Evolutionary conservation across 352 stramenopile species (phyloP).

Genomic region (Phytopythium ostracodes): DNA sequence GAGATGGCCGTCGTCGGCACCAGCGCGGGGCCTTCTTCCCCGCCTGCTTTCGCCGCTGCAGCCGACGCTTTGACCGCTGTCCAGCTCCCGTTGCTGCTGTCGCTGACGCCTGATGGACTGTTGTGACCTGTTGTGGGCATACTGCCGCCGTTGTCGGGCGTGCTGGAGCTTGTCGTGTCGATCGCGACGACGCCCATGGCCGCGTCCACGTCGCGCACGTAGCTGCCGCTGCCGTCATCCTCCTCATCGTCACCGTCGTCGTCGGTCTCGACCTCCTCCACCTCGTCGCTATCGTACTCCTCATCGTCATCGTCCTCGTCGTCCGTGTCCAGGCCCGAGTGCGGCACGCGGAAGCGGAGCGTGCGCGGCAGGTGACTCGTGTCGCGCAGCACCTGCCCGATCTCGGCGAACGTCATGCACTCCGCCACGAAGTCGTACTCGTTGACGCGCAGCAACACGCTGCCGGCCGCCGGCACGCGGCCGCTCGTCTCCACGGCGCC

Average conservation of each 20-base stretch:
- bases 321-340: slow-evolving; percentile 10
- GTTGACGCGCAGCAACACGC: slow-evolving; percentile 56
- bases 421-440: slow-evolving; percentile 46
- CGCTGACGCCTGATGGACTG: slow-evolving; percentile 5
- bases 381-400: slow-evolving; percentile 55
- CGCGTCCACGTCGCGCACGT: slow-evolving; percentile 9
- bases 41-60: neutral
- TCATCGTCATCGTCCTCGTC: slow-evolving; percentile 11
- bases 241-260: neutral
- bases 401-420: slow-evolving; percentile 45
- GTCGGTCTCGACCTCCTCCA: slow-evolving; percentile 8
- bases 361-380: slow-evolving; percentile 42
- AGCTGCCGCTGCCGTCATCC: neutral
- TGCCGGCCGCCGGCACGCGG: slow-evolving; percentile 29
- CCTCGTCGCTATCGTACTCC: slow-evolving; percentile 9
- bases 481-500: slow-evolving; percentile 46
- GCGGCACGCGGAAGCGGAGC: slow-evolving; percentile 41
- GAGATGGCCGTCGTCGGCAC: slow-evolving; percentile 8
- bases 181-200: neutral
- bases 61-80: neutral
- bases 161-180: neutral
- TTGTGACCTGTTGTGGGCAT: neutral
- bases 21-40: slow-evolving; percentile 8
- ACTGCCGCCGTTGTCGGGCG: neutral
- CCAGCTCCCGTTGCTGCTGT: slow-evolving; percentile 2